Evolutionary conservation across 306 rosid genomes (phyloP), one percentile per base, ranked within the genome.

Genomic region (Lathyrus aphaca): DNA sequence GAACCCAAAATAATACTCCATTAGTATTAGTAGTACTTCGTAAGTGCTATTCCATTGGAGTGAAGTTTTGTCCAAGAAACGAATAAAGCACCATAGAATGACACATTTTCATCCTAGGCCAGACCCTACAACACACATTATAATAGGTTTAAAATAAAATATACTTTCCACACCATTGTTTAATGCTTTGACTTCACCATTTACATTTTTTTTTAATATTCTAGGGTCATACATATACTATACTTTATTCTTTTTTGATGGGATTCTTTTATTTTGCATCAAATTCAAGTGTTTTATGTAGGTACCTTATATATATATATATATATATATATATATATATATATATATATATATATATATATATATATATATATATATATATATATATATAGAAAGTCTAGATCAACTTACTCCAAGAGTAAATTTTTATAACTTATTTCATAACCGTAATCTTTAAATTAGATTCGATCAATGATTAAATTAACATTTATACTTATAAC

Each of bases 271-370:
- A 9, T 62, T 21, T 38, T 56, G 42, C 76, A 66, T 67, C 76
- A 72, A 76, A 72, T 69, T 67, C 79, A 8, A 67, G 79, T 62
- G 43, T 68, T 69, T 54, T 62, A 76, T 64, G 9, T 62, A 62
- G 57, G 73, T 10, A 49, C 48, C 59, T n/a, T n/a, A n/a, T n/a
- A n/a, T n/a, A n/a, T n/a, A n/a, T n/a, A n/a, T n/a, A n/a, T n/a
- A n/a, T n/a, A n/a, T n/a, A n/a, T n/a, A n/a, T n/a, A n/a, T n/a
- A n/a, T n/a, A n/a, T n/a, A n/a, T n/a, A n/a, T n/a, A n/a, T n/a
- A n/a, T n/a, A n/a, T n/a, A n/a, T n/a, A n/a, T n/a, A n/a, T n/a
- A n/a, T n/a, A n/a, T n/a, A n/a, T n/a, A n/a, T n/a, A n/a, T n/a
- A n/a, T n/a, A n/a, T n/a, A n/a, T n/a, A n/a, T n/a, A n/a, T n/a